A percentile compares a stretch with the other conserved stretches of the same genome.
phyloP scores from a whole-genome alignment of 2,329 filamentous ascomycete genomes.

The Biscogniauxia marginata region DNA sequence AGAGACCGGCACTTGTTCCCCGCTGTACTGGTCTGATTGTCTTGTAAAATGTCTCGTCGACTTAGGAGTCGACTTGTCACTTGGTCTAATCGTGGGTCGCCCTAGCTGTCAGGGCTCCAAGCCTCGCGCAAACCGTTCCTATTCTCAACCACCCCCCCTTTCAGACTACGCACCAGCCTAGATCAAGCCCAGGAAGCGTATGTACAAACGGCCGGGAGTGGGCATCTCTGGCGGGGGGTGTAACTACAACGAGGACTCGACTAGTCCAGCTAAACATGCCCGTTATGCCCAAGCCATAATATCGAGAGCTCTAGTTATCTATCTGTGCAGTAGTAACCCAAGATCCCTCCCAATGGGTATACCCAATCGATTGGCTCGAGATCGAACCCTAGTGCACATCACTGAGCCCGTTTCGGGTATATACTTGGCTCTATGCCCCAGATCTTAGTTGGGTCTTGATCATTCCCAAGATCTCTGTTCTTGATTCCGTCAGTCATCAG shows the following conservation, averaged over 20 bases:
- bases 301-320: constrained; percentile 2
- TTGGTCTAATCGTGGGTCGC: background rate
- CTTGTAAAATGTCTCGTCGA: constrained; percentile 22
- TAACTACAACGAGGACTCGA: constrained; percentile 4
- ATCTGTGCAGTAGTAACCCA: constrained; percentile 5
- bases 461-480: constrained; percentile 16
- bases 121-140: background rate
- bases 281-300: constrained; percentile 19
- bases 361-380: constrained; percentile 31
- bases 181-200: background rate
- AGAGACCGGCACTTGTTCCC: background rate
- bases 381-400: constrained; percentile 31
- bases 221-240: background rate
- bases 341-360: constrained; percentile 28
- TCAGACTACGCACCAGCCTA: background rate
- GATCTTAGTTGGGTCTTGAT: constrained; percentile 12
- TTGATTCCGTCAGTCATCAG: constrained; percentile 3
- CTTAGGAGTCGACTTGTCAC: constrained; percentile 5
- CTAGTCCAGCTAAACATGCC: constrained; percentile 26
- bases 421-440: constrained; percentile 25
- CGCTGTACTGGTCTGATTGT: constrained; percentile 7
- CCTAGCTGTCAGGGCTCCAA: background rate
- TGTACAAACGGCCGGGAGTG: background rate
- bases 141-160: background rate
- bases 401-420: constrained; percentile 18